Base-by-base conservation (phyloP, 805 yeast genomes). In the Candida caryicola region DNA sequence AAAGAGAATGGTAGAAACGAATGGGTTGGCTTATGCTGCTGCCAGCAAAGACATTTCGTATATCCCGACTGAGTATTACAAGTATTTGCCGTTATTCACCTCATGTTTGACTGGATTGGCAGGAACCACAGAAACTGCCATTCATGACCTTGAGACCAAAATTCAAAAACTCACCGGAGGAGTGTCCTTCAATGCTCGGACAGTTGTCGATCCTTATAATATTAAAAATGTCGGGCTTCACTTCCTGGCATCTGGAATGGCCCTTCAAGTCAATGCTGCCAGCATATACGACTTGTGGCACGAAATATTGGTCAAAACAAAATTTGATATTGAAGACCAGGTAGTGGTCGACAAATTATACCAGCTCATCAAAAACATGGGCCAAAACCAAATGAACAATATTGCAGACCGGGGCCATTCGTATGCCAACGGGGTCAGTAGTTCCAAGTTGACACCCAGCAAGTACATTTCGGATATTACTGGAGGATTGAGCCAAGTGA, bases 361-460 rank as follows among this genome's bases (percentile, higher is more conserved):
- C 40, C 78, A 85, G 1, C 68, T 93, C 52, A 77, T 93, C 29
- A 84, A 84, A 52, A 76, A 82, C 29, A 59, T 83, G 51, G 83
- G 85, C 0, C 81, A 89, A 23, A 90, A 87, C 50, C 85, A 86
- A 52, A 67, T 87, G 40, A 81, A 90, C 51, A 69, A 76, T 5
- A 79, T 93, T 36, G 90, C 96, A 7, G 93, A 90, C 40, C 70
- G 84, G 39, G 99, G 99, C 0, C 97, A 93, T 55, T 66, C 82
- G 1, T 90, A 76, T 61, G 96, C 98, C 2, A 74, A 79, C 48
- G 69, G 79, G 4, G 76, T 68, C 50, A 81, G 95, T 2, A 69
- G 77, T 17, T 74, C 95, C 0, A 72, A 76, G 19, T 60, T 88
- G 3, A 79, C 88, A 2, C 64, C 75, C 1, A 70, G 79, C 14